Evolutionary conservation across 2,329 filamentous ascomycete species (phyloP), one percentile per base, ranked within the genome.

Genomic region (Curvularia hawaiiensis): DNA sequence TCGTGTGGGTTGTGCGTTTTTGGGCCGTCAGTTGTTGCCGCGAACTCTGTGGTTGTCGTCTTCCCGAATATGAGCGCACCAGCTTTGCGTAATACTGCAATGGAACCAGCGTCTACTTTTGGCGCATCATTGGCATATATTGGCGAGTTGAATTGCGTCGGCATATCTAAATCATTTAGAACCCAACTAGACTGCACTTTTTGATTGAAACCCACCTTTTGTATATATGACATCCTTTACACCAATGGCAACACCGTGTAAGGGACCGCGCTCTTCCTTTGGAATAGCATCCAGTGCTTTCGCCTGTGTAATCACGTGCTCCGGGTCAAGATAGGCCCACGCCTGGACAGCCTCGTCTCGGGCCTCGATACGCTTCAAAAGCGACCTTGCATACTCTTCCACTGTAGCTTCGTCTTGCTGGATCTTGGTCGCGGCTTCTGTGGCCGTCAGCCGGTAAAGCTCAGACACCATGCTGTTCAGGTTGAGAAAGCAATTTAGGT

Each of bases 21-120:
- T 1, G 82, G 79, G 50, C 86, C 86, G 14, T 78, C 72, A 1
- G 78, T 79, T 0, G 81, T 85, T 2, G 84, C 82, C 0, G 87
- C 85, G 63, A 90, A 89, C 65, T 89, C 86, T 0, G 88, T 87
- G 0, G 87, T 90, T 0, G 82, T 84, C 0, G 84, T 85, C 65
- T 87, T 75, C 16, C 70, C 68, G 44, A 88, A 75, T n/a, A 88
- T 80, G 11, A 88, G 72, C 2, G 84, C 85, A 0, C 86, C 85
- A 2, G 82, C 80, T 8, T 80, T 71, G 2, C 85, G 79, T 3
- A 88, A 75, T 4, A 82, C 79, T 3, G 77, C 77, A 28, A 88
- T 75, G 6, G 78, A 79, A 0, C 77, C 81, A 1, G 85, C 83
- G 65, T 88, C 85, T 6, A 85, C 65, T 18, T 77, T 72, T 1